phyloP scores from a whole-genome alignment of 441 rosid genomes.

The Corymbia calophylla region DNA sequence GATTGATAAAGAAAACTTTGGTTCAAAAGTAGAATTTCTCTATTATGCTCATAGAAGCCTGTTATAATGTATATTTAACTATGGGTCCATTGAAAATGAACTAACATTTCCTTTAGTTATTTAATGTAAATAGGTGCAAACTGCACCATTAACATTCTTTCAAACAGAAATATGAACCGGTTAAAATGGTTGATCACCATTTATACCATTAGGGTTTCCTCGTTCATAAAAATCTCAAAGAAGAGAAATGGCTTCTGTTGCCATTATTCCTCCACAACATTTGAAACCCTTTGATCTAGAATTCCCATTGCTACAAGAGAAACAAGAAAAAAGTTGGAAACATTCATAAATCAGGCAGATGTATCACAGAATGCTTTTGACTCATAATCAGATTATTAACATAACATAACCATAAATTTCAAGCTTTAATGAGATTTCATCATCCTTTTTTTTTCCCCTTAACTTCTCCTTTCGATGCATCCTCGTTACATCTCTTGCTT shows the following conservation, averaged over 20 bases:
- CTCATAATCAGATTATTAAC: neutral
- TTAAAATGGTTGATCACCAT: too few relatives aligned
- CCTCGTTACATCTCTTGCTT: neutral
- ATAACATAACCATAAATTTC: neutral
- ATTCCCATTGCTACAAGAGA: too few relatives aligned
- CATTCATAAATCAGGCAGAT: too few relatives aligned
- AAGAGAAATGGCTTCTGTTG: too few relatives aligned
- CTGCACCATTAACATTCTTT: neutral
- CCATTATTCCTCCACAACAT: too few relatives aligned
- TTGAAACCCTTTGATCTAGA: too few relatives aligned
- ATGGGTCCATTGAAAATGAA: neutral
- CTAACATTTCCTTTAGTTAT: neutral
- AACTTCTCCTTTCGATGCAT: neutral
- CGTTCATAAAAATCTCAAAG: too few relatives aligned
- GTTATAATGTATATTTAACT: neutral
- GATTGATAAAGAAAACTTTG: neutral
- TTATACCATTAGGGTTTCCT: too few relatives aligned
- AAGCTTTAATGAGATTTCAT: neutral
- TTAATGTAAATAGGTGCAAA: neutral
- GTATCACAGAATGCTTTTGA: neutral
- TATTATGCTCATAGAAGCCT: neutral
- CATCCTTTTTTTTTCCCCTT: neutral
- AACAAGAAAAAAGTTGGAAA: too few relatives aligned
- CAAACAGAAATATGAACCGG: neutral
- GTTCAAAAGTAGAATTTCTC: neutral